A percentile compares a stretch with the other conserved stretches of the same genome.
These are phyloP conservation scores for Kodamaea kaohsiungensis DNA, from an alignment of 805 yeast species.

Conservation along the genomic window DNA sequence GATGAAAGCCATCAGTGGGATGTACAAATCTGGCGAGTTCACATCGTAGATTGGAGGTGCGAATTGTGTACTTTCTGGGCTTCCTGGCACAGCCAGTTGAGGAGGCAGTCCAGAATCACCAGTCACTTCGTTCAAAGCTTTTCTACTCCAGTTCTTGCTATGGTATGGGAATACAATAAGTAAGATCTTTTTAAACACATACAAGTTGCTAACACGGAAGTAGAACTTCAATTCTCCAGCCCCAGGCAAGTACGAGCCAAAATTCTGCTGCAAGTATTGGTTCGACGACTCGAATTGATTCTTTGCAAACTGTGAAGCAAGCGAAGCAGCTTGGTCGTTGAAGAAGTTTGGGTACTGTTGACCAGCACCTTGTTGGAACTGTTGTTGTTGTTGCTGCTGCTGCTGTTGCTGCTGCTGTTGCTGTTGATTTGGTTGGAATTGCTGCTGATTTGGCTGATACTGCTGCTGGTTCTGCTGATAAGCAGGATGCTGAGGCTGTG, in stretches of 20 bases:
- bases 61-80: constrained; percentile 34
- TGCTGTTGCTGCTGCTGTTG: constrained; percentile 27
- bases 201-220: constrained; percentile 88
- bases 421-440: constrained; percentile 16
- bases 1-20: constrained; percentile 90
- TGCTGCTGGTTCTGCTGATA: constrained; percentile 14
- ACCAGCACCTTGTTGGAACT: constrained; percentile 12
- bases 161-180: constrained; percentile 84
- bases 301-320: constrained; percentile 88
- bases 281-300: constrained; percentile 81
- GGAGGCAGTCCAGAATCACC: constrained; percentile 29
- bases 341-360: constrained; percentile 45
- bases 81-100: constrained; percentile 2
- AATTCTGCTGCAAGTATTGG: constrained; percentile 73
- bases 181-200: constrained; percentile 72
- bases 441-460: constrained; percentile 16
- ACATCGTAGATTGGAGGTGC: constrained; percentile 83
- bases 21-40: constrained; percentile 95
- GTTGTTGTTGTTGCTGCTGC: constrained; percentile 21
- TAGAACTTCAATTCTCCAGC: constrained; percentile 71
- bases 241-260: constrained; percentile 50
- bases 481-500: constrained; percentile 30
- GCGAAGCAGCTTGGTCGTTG: constrained; percentile 75
- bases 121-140: constrained; percentile 29
- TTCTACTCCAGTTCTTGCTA: constrained; percentile 80